Evolutionary conservation across 1,284 basidiomycete species (phyloP).

Genomic region (Omphalotus olearius): DNA sequence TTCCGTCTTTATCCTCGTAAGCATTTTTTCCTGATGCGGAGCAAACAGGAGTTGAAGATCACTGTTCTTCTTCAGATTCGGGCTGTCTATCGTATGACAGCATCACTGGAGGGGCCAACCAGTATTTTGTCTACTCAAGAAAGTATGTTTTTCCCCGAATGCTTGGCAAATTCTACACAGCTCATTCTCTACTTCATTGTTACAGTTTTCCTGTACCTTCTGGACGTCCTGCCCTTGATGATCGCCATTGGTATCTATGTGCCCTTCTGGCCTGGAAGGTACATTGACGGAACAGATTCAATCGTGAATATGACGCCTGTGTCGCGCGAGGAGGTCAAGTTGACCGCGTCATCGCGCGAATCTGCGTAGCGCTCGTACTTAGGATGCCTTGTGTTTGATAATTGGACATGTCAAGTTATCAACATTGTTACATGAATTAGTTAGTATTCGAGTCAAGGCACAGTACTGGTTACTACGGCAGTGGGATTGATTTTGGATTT

Average conservation of each 20-base stretch:
- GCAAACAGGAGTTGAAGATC: neutral
- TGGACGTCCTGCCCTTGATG: slow-evolving; percentile 36
- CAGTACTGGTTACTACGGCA: too few relatives aligned
- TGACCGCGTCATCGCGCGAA: too few relatives aligned
- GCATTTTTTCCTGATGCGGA: neutral
- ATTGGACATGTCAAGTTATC: too few relatives aligned
- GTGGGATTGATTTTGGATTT: too few relatives aligned
- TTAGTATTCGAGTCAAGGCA: too few relatives aligned
- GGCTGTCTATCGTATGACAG: slow-evolving; percentile 1
- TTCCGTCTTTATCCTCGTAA: slow-evolving; percentile 23
- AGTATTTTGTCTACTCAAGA: slow-evolving; percentile 5
- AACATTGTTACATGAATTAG: too few relatives aligned
- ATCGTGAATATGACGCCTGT: neutral
- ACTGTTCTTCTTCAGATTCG: slow-evolving; percentile 1
- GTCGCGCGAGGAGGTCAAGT: neutral
- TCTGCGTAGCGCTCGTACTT: too few relatives aligned
- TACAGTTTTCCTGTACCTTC: slow-evolving; percentile 34
- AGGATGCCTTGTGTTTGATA: too few relatives aligned
- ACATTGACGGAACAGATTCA: slow-evolving; percentile 17
- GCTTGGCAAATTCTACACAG: neutral
- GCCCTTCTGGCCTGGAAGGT: slow-evolving; percentile 28
- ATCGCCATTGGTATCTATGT: slow-evolving; percentile 33
- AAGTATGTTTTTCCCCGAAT: slow-evolving; percentile 3
- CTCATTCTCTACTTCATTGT: neutral
- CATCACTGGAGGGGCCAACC: neutral